Evolutionary conservation across 192 early-diverging fungal genomes (phyloP).

Genomic region (Neocallimastix lanati): DNA sequence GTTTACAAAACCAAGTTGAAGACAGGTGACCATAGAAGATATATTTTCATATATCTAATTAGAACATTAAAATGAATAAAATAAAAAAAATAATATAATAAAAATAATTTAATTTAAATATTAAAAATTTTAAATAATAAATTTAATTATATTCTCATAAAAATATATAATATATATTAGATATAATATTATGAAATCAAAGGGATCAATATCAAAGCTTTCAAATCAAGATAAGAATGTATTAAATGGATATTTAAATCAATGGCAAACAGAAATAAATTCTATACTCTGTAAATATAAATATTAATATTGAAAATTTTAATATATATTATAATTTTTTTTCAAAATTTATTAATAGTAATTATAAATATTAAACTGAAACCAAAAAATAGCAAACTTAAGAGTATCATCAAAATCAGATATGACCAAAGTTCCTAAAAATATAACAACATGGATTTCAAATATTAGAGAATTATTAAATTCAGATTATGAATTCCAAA

Average conservation of each 20-base stretch:
- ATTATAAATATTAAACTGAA: no score
- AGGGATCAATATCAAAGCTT: not conserved
- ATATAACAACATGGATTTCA: not conserved
- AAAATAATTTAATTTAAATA: no score
- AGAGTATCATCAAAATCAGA: not conserved
- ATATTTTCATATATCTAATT: no score
- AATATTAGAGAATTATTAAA: not conserved
- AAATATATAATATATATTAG: not conserved
- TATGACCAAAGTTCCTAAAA: not conserved
- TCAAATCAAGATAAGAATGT: not conserved
- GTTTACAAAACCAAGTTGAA: constrained; percentile 36
- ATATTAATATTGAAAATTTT: no score
- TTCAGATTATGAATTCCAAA: not conserved
- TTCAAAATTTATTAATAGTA: no score
- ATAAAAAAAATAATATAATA: no score
- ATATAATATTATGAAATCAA: not conserved
- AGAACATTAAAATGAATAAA: no score
- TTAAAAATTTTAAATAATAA: no score
- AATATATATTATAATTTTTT: no score
- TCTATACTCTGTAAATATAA: not conserved
- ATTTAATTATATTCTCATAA: no score
- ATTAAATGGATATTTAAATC: not conserved
- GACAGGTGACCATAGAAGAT: constrained; percentile 16
- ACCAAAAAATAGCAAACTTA: not conserved
- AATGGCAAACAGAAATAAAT: not conserved